Conservation (phyloP, 345 rosid genomes). For the Boechera stricta region DNA sequence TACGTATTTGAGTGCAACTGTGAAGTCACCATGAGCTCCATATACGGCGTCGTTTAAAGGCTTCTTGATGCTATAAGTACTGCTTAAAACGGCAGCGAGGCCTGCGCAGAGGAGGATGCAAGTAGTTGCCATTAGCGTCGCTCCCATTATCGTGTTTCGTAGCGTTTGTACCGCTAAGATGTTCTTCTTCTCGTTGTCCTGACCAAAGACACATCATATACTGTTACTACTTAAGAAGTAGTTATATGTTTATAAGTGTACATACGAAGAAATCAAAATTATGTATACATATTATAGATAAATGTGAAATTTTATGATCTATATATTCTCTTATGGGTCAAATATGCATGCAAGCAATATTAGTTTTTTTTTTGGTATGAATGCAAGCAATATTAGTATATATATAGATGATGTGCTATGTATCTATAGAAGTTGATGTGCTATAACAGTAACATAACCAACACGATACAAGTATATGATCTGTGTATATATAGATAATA, state of each 20-base stretch:
- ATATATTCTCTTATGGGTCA: not conserved
- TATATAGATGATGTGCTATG: not conserved
- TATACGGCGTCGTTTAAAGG: conserved; percentile 74
- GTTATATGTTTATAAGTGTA: not conserved
- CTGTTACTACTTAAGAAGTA: conserved; percentile 2
- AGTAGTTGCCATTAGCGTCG: conserved; percentile 93
- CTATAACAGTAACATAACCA: too few species aligned
- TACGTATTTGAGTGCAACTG: conserved; percentile 81
- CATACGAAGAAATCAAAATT: not conserved
- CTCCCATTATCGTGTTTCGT: conserved; percentile 92
- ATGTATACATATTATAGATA: not conserved
- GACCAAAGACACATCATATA: conserved; percentile 26
- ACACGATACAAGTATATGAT: too few species aligned
- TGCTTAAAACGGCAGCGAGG: conserved; percentile 86
- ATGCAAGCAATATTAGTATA: not conserved
- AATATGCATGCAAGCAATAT: not conserved
- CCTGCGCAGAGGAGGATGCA: conserved; percentile 86
- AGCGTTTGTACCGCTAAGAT: conserved; percentile 87
- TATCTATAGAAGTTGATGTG: not conserved
- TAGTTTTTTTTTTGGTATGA: not conserved
- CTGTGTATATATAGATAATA: too few species aligned
- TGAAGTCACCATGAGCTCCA: conserved; percentile 91
- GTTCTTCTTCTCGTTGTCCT: conserved; percentile 98
- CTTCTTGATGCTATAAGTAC: conserved; percentile 88
- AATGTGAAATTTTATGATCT: not conserved